Evolutionary conservation across 352 stramenopile genomes (phyloP), one percentile per base, ranked within the genome.

Genomic region (Phytophthora nicotianae): DNA sequence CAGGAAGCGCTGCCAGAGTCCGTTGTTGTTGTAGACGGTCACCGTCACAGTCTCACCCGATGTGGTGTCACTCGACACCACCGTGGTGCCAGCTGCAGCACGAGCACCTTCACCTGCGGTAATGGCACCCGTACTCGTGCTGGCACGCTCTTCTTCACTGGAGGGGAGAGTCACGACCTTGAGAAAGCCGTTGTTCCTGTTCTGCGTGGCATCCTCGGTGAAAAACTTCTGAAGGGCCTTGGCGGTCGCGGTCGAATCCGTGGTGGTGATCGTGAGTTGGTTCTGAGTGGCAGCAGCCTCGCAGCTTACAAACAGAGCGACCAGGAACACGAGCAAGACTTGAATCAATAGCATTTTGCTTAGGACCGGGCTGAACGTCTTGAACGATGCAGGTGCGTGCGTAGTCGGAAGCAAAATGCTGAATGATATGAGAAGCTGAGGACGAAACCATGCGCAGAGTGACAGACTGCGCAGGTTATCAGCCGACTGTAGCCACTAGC

Each of bases 1-100:
- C 45, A 53, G 26, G 35, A 68, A 58, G 8, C 56, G 48, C 38
- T 68, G 60, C 60, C 55, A 68, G 35, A 68, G 53, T 27, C 60
- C 60, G 21, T 68, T 64, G 46, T 68, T 68, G 54, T 63, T 64
- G 53, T 64, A 68, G 27, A 64, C 42, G 1, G 60, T 68, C 17
- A 64, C 60, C 11, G 53, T 64, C 11, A 68, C 60, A 21, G 7
- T 47, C 27, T 53, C 35, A 5, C 51, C 16, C 3, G 42, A 43
- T 1, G 19, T 2, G 2, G 35, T 27, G 21, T 7, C 35, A 17
- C 17, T 52, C 19, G 60, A 58, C 2, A 68, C 52, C 9, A 68
- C 45, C 0, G 43, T 62, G 13, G 33, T 40, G 24, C 60, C 60
- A 23, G 60, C 46, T 27, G 45, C 60, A 8, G 37, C 37, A 23